These are phyloP conservation scores for Trichosanthes cucumerina DNA, from an alignment of 306 rosid genomes.

Conservation along the genomic window DNA sequence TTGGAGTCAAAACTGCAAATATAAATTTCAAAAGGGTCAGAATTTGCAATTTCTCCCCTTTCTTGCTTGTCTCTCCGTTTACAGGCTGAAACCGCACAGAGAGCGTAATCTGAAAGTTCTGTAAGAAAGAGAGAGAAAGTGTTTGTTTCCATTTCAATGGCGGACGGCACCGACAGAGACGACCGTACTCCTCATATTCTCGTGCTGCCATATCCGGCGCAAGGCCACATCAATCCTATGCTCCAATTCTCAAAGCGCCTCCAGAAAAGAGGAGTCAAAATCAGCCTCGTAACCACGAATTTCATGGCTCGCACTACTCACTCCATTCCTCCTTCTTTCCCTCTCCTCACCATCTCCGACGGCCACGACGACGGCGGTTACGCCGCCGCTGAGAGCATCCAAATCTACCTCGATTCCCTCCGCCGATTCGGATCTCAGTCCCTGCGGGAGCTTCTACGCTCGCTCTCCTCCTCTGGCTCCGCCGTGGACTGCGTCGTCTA, in stretches of 20 bases:
- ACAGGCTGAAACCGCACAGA: no score
- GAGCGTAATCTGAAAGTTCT: no score
- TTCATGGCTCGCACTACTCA: not conserved
- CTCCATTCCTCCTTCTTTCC: not conserved
- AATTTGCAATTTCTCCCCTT: no score
- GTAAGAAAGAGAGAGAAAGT: not conserved
- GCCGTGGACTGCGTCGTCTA: not conserved
- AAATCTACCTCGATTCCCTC: not conserved
- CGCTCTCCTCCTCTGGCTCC: not conserved
- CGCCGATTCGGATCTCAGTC: not conserved
- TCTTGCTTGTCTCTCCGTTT: no score
- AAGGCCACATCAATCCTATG: constrained; percentile 27
- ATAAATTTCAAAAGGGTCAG: no score
- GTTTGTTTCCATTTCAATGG: constrained; percentile 2
- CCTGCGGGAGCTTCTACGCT: not conserved
- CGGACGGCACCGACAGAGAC: not conserved
- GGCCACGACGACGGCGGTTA: not conserved
- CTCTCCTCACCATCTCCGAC: not conserved
- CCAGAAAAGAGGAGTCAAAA: not conserved
- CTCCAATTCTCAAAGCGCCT: constrained; percentile 24
- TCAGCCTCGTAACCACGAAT: constrained; percentile 4
- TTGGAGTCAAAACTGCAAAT: no score
- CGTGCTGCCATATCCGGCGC: not conserved
- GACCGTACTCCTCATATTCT: not conserved
- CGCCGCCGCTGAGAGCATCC: not conserved